Evolutionary conservation across 1,139 yeast species (phyloP), one percentile per base, ranked within the genome.

Genomic region (Geotrichum bryndzae): DNA sequence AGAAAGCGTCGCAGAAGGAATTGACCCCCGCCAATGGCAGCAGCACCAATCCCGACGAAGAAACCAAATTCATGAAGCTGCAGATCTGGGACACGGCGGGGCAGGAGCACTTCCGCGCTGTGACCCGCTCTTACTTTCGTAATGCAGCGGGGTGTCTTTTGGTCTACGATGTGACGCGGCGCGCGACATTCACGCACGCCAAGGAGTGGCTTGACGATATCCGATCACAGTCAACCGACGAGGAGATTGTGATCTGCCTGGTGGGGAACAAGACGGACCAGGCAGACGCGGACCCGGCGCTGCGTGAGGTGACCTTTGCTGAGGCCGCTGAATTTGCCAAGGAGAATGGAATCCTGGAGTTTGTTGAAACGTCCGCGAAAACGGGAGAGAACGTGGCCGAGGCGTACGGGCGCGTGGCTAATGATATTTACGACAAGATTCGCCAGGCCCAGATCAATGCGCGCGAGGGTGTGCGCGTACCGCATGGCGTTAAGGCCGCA

Each of bases 101-200:
- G 48, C 97, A 91, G 79, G 97, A 91, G 76, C 97, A 91, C 75
- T 91, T 90, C 74, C 83, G 91, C 66, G 96, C 96, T 50, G 91
- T 91, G 89, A 82, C 90, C 65, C 86, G 87, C 70, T 79, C 87
- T 66, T 91, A 91, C 74, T 91, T 91, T 74, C 88, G 88, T 65
- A 86, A 90, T 54, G 95, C 95, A 18, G 87, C 87, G 70, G 96
- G 96, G 4, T 88, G 90, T 69, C 73, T 91, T 60, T 78, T 91
- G 65, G 97, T 91, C 13, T 91, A 91, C 74, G 87, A 91, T n/a
- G 92, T 91, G 46, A 88, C 95, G 4, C 80, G 92, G 83, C 85
- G 74, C 88, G 88, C 75, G 51, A 74, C 77, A 10, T 73, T 74
- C 61, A 66, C 68, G 29, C 68, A 73, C 59, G 76, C 69, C 6